Conservation (phyloP, 106 monocot genomes). For the Dendrobium chrysotoxum region DNA sequence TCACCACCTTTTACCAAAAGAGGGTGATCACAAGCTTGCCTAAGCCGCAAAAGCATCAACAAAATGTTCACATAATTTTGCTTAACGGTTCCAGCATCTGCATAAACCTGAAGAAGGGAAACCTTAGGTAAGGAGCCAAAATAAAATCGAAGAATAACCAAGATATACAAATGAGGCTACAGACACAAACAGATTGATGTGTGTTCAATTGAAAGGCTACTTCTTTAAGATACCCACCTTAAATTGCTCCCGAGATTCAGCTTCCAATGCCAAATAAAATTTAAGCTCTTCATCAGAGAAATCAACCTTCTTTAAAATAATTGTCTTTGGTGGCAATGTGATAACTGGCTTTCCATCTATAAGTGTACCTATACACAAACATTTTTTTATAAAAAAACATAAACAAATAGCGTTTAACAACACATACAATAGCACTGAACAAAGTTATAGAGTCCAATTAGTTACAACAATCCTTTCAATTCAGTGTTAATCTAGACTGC, state of each 20-base stretch:
- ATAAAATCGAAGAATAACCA: not conserved
- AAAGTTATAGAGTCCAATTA: not conserved
- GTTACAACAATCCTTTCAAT: not conserved
- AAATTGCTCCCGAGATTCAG: constrained; percentile 79
- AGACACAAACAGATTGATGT: not conserved
- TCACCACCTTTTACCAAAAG: constrained; percentile 61
- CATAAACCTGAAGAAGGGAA: constrained; percentile 59
- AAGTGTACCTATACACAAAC: constrained; percentile 32
- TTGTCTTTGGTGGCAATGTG: constrained; percentile 63
- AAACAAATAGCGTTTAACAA: not conserved
- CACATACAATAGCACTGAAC: not conserved
- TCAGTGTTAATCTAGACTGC: not conserved
- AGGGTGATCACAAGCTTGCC: constrained; percentile 95
- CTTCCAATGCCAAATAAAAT: constrained; percentile 76
- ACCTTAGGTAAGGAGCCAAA: not conserved
- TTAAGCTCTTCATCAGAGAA: constrained; percentile 62
- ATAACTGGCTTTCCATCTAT: constrained; percentile 90
- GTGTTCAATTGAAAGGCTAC: not conserved
- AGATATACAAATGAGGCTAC: not conserved
- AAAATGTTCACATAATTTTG: constrained; percentile 97
- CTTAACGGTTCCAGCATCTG: constrained; percentile 86
- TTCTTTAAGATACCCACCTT: constrained; percentile 22
- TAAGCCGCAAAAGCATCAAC: constrained; percentile 86
- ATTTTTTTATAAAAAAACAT: not conserved
- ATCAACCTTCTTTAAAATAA: constrained; percentile 68